Conservation (phyloP, 306 rosid genomes). For the Acacia melanoxylon region DNA sequence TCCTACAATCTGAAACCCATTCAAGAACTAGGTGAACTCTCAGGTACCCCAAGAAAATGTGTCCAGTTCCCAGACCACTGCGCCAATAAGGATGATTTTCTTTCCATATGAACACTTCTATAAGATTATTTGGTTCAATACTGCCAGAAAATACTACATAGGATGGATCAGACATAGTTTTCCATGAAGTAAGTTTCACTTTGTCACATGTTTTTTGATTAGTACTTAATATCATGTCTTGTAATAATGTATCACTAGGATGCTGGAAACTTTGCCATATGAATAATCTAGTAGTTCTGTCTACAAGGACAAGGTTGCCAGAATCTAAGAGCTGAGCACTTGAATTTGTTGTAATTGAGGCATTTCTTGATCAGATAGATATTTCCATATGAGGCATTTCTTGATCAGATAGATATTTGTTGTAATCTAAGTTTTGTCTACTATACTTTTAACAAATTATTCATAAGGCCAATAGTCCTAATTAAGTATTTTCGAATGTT, state of each 20-base stretch:
- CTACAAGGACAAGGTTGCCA: no score
- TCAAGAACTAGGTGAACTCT: neutral
- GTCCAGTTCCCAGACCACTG: neutral
- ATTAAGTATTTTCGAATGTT: no score
- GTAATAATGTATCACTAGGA: neutral
- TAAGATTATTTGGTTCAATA: neutral
- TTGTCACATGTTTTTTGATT: no score
- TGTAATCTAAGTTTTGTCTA: no score
- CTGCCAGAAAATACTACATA: neutral
- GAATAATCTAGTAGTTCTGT: no score
- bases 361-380: conserved; percentile 37
- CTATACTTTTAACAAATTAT: no score
- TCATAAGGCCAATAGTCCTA: no score
- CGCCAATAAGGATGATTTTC: neutral
- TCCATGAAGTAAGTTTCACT: neutral
- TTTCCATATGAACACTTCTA: neutral
- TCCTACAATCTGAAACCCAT: neutral
- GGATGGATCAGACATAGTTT: neutral
- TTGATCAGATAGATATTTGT: conserved; percentile 36
- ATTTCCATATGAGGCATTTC: conserved; percentile 4
- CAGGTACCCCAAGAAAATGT: neutral
- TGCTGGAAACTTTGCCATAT: neutral
- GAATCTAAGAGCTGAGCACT: no score
- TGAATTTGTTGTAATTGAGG: conserved; percentile 17
- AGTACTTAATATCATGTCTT: neutral